Evolutionary conservation across 2,329 filamentous ascomycete genomes (phyloP).

Genomic region (Metarhizium humberi): DNA sequence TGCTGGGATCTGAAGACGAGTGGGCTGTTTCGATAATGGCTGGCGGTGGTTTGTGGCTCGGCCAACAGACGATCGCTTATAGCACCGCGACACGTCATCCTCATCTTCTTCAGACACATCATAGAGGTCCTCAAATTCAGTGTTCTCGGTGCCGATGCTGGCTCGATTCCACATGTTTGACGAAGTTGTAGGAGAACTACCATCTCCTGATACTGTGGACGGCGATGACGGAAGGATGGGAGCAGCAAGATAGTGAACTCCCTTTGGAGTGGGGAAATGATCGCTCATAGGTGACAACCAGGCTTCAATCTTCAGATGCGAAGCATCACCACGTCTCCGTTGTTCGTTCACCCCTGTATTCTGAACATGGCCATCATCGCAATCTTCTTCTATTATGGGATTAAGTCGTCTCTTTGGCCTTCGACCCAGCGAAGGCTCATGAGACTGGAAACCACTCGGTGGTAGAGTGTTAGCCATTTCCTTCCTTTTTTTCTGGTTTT

Average conservation of each 20-base stretch:
- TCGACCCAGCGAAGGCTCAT: slow-evolving; percentile 47
- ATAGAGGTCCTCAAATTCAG: slow-evolving; percentile 80
- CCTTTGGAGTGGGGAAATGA: slow-evolving; percentile 65
- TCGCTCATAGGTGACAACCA: slow-evolving; percentile 52
- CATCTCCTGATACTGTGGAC: slow-evolving; percentile 43
- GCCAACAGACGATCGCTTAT: slow-evolving; percentile 20
- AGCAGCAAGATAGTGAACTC: slow-evolving; percentile 54
- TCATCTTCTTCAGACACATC: slow-evolving; percentile 68
- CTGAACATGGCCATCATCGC: slow-evolving; percentile 26
- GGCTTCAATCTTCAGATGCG: slow-evolving; percentile 43
- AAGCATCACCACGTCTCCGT: slow-evolving; percentile 19
- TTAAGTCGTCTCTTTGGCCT: slow-evolving; percentile 46
- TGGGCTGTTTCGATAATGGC: slow-evolving; percentile 25
- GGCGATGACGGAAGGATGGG: slow-evolving; percentile 54
- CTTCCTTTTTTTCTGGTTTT: neutral
- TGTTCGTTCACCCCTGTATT: slow-evolving; percentile 12
- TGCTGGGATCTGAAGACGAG: slow-evolving; percentile 43
- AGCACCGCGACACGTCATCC: slow-evolving; percentile 9
- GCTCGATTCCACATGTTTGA: slow-evolving; percentile 55
- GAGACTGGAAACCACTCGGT: slow-evolving; percentile 29
- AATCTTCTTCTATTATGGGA: slow-evolving; percentile 54
- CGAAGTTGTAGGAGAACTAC: slow-evolving; percentile 43
- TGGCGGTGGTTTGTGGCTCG: slow-evolving; percentile 25
- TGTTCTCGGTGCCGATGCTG: slow-evolving; percentile 54
- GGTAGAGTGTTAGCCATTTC: slow-evolving; percentile 36